A percentile compares a stretch with the other conserved stretches of the same genome.
Conservation (phyloP, 2,329 filamentous ascomycete species). For the Lachnellula subtilissima region DNA sequence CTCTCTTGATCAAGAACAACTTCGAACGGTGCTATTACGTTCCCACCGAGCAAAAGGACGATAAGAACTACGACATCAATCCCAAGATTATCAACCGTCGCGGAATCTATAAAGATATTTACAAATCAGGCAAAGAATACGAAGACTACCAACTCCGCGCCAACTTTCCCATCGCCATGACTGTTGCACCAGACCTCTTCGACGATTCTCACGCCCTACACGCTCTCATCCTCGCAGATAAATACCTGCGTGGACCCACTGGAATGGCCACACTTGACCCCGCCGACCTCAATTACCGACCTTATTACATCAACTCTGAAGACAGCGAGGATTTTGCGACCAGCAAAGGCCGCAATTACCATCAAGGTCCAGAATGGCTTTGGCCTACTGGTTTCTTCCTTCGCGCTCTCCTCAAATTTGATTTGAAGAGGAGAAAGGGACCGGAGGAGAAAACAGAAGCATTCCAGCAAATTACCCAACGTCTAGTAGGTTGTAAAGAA, state of each 20-base stretch:
- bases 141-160: slow-evolving; percentile 95
- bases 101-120: slow-evolving; percentile 97
- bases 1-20: slow-evolving; percentile 69
- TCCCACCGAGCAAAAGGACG: slow-evolving; percentile 64
- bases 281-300: slow-evolving; percentile 84
- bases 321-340: slow-evolving; percentile 89
- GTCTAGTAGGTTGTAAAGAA: slow-evolving; percentile 78
- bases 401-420: slow-evolving; percentile 85
- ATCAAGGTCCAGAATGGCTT: slow-evolving; percentile 96
- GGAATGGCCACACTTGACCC: slow-evolving; percentile 97
- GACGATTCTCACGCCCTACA: slow-evolving; percentile 70
- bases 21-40: slow-evolving; percentile 94
- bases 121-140: slow-evolving; percentile 89
- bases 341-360: slow-evolving; percentile 92
- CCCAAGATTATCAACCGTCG: slow-evolving; percentile 75
- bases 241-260: slow-evolving; percentile 73
- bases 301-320: slow-evolving; percentile 92
- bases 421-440: slow-evolving; percentile 66
- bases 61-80: slow-evolving; percentile 76
- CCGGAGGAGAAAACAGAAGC: slow-evolving; percentile 71
- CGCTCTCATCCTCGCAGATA: slow-evolving; percentile 76
- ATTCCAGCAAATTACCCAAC: slow-evolving; percentile 88
- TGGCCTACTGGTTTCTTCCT: slow-evolving; percentile 98
- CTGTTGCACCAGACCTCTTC: slow-evolving; percentile 85
- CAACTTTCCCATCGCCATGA: slow-evolving; percentile 96